Percentiles rank a stretch among this genome's conserved stretches.
Evolutionary conservation across 257 asterid species (phyloP).

Genomic region (Ocimum tenuiflorum): DNA sequence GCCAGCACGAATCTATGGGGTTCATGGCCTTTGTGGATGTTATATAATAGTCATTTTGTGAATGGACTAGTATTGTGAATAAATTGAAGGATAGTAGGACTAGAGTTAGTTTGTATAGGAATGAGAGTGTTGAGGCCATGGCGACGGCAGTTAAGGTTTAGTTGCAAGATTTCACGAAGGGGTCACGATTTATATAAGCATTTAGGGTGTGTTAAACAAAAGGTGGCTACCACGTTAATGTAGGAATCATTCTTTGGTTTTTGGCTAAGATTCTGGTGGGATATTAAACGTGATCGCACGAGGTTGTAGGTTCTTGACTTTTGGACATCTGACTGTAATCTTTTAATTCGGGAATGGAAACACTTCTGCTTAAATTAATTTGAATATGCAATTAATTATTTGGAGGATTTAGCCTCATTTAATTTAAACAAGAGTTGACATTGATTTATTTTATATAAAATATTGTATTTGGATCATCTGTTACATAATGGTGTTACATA

Average conservation of each 20-base stretch:
- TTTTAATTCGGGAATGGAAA: neutral
- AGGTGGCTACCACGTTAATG: conserved; percentile 48
- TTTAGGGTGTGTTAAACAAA: conserved; percentile 7
- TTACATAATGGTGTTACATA: no score
- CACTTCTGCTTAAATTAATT: neutral
- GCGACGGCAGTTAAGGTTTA: conserved; percentile 2
- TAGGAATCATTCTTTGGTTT: conserved; percentile 28
- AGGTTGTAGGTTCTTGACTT: conserved; percentile 28
- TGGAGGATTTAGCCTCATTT: neutral
- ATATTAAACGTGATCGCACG: conserved; percentile 59
- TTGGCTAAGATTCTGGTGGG: conserved; percentile 19
- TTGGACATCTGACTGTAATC: neutral
- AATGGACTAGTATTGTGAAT: conserved; percentile 14
- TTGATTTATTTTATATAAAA: neutral
- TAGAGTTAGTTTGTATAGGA: conserved; percentile 25
- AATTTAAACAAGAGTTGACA: neutral
- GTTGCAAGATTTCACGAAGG: neutral
- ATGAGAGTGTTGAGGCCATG: conserved; percentile 33
- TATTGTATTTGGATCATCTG: no score
- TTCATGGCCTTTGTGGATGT: conserved; percentile 32
- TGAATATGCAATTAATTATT: neutral
- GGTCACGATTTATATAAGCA: conserved; percentile 21
- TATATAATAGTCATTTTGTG: conserved; percentile 17
- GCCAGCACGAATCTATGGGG: conserved; percentile 73
- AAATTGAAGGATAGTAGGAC: conserved; percentile 21